Percentiles rank a stretch among this genome's conserved stretches.
phyloP scores from a whole-genome alignment of 2,329 filamentous ascomycete genomes.

The Ampelomyces quisqualis region DNA sequence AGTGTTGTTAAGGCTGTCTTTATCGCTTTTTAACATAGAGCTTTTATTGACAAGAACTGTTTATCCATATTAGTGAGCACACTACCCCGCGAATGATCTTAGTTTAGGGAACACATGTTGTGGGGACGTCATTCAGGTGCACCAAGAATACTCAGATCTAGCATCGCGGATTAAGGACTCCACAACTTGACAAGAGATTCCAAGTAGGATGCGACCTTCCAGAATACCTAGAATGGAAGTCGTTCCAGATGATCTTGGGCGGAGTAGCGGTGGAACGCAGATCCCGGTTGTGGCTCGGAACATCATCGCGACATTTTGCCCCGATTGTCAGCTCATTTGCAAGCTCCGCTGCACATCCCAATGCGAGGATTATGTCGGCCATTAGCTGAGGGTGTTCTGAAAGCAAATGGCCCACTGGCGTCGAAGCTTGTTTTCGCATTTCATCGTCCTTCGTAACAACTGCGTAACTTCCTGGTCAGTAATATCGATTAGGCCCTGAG shows the following conservation, averaged over 20 bases:
- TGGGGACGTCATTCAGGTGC: not conserved
- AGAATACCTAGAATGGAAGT: too few relatives aligned
- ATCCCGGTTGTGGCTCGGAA: conserved; percentile 21
- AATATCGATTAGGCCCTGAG: too few relatives aligned
- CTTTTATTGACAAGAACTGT: not conserved
- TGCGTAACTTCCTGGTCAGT: too few relatives aligned
- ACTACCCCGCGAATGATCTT: not conserved
- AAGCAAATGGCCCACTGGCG: too few relatives aligned
- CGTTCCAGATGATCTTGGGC: not conserved
- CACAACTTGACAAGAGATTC: not conserved
- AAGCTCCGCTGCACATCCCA: not conserved
- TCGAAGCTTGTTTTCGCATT: too few relatives aligned
- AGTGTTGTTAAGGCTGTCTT: too few relatives aligned
- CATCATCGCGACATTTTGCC: conserved; percentile 18
- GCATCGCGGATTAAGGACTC: too few relatives aligned
- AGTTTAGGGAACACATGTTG: not conserved
- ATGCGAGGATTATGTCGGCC: not conserved
- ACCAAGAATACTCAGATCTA: not conserved
- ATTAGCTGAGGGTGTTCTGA: too few relatives aligned
- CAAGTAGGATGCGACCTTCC: too few relatives aligned
- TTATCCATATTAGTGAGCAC: not conserved
- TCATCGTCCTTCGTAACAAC: too few relatives aligned
- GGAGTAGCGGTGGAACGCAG: conserved; percentile 26
- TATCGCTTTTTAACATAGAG: too few relatives aligned
- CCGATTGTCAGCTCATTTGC: conserved; percentile 22